Conservation (phyloP, 306 rosid species). For the Benincasa hispida region DNA sequence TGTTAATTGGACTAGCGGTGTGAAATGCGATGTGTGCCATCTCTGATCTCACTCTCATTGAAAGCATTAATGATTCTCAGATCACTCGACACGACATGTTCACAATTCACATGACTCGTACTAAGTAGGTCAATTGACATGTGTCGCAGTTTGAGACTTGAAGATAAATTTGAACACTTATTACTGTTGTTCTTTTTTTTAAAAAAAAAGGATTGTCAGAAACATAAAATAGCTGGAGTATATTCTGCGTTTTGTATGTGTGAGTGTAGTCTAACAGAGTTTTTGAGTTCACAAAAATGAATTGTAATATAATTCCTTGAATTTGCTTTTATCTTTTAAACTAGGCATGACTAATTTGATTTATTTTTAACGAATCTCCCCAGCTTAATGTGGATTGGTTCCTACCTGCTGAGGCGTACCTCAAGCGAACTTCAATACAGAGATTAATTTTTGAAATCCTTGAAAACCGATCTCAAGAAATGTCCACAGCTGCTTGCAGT, state of each 20-base stretch:
- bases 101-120: not conserved
- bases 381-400: conserved; percentile 90
- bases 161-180: not conserved
- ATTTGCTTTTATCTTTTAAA: not conserved
- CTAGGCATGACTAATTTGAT: not conserved
- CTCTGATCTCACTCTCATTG: not conserved
- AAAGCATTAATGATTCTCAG: not conserved
- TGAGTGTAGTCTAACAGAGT: not conserved
- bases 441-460: conserved; percentile 63
- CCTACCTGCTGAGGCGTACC: conserved; percentile 78
- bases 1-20: not conserved
- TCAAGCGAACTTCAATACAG: conserved; percentile 82
- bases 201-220: not conserved
- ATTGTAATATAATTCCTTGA: not conserved
- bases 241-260: not conserved
- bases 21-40: not conserved
- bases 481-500: conserved; percentile 34
- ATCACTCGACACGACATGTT: not conserved
- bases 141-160: not conserved
- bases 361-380: conserved; percentile 10
- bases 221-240: not conserved
- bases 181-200: not conserved
- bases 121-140: not conserved
- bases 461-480: conserved; percentile 32
- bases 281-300: not conserved